Conservation (phyloP, 371 early-diverging fungal species). For the Mucor mucedo region DNA sequence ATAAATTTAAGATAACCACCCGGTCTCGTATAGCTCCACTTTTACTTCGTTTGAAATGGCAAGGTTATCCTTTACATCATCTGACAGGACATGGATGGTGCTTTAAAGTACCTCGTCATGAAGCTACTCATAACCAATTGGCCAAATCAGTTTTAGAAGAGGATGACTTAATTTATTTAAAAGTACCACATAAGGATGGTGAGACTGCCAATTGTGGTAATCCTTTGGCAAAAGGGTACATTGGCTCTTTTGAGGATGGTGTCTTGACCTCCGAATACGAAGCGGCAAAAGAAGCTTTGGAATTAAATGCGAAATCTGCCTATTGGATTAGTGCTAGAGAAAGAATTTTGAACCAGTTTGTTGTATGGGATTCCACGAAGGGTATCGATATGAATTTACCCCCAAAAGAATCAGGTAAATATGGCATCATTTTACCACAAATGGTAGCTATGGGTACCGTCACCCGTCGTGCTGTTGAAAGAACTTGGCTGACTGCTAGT, state of each 20-base stretch:
- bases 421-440: conserved; percentile 92
- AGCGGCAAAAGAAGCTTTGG: conserved; percentile 81
- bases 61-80: conserved; percentile 80
- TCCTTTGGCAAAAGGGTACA: conserved; percentile 84
- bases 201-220: conserved; percentile 84
- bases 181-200: conserved; percentile 91
- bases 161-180: conserved; percentile 62
- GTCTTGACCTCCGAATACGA: conserved; percentile 72
- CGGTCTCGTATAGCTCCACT: conserved; percentile 82
- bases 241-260: conserved; percentile 80
- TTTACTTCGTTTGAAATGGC: conserved; percentile 86
- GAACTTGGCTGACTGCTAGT: conserved; percentile 95
- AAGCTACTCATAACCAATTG: conserved; percentile 12
- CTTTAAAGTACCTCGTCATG: conserved; percentile 57
- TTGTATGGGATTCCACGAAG: conserved; percentile 70
- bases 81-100: conserved; percentile 80
- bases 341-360: conserved; percentile 85
- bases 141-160: conserved; percentile 35
- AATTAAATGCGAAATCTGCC: conserved; percentile 79
- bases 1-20: conserved; percentile 67
- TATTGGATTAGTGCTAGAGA: conserved; percentile 94
- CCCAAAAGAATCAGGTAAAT: conserved; percentile 34
- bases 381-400: conserved; percentile 54
- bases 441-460: conserved; percentile 95
- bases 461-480: conserved; percentile 94